These are phyloP conservation scores for Malassezia brasiliensis DNA, from an alignment of 1,284 basidiomycete genomes.

Conservation along the genomic window DNA sequence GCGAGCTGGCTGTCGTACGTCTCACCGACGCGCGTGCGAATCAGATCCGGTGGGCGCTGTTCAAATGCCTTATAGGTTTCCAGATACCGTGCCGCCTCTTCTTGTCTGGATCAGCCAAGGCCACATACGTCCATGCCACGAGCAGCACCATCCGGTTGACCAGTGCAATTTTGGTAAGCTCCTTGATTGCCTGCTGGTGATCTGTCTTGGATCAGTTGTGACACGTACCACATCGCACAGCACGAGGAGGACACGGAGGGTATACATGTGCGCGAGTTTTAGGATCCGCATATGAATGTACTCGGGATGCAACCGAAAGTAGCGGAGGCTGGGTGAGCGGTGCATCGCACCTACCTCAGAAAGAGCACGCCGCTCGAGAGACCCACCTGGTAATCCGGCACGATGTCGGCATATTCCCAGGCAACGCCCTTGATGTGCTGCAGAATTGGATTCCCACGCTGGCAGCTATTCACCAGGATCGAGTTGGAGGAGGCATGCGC, in stretches of 20 bases:
- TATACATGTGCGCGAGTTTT: conserved; percentile 70
- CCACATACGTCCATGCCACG: conserved; percentile 75
- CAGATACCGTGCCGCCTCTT: conserved; percentile 86
- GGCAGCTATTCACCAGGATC: conserved; percentile 33
- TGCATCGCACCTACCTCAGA: conserved; percentile 17
- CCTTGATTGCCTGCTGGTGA: conserved; percentile 77
- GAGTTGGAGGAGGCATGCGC: conserved; percentile 27
- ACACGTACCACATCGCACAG: conserved; percentile 77
- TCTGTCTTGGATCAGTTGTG: conserved; percentile 57
- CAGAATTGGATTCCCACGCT: conserved; percentile 68
- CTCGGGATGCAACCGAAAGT: conserved; percentile 93
- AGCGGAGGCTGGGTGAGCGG: conserved; percentile 64
- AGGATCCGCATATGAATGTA: conserved; percentile 87
- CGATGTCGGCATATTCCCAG: conserved; percentile 89
- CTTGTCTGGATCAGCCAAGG: conserved; percentile 50
- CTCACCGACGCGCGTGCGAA: conserved; percentile 85
- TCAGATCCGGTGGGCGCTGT: conserved; percentile 80
- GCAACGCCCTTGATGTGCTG: conserved; percentile 74
- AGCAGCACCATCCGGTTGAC: conserved; percentile 87
- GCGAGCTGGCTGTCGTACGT: conserved; percentile 73
- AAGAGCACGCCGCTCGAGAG: conserved; percentile 36
- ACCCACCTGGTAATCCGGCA: conserved; percentile 57
- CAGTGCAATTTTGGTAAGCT: conserved; percentile 69
- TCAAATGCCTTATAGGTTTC: conserved; percentile 86
- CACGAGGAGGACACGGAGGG: conserved; percentile 74